phyloP scores from a whole-genome alignment of 2,329 filamentous ascomycete genomes.

The Myriosclerotinia duriaeana region DNA sequence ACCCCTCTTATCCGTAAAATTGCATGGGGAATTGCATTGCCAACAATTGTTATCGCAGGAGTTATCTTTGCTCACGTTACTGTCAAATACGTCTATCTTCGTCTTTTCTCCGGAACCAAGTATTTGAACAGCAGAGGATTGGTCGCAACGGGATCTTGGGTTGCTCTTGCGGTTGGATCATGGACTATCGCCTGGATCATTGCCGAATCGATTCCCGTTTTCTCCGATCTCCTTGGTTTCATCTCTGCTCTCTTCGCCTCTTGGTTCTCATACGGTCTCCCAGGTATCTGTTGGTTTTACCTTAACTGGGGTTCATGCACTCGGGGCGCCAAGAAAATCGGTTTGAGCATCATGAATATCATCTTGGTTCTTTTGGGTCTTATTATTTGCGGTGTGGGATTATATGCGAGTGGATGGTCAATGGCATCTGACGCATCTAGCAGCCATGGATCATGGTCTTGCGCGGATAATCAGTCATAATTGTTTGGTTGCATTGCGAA shows the following conservation, averaged over 20 bases:
- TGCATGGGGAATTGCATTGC: slow-evolving; percentile 66
- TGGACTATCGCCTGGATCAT: slow-evolving; percentile 67
- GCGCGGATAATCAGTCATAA: slow-evolving; percentile 20
- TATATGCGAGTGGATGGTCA: slow-evolving; percentile 26
- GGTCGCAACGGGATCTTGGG: slow-evolving; percentile 56
- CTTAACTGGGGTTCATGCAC: slow-evolving; percentile 47
- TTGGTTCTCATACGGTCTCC: slow-evolving; percentile 62
- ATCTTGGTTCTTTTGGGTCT: slow-evolving; percentile 24
- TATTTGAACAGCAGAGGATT: slow-evolving; percentile 46
- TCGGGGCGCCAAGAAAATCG: slow-evolving; percentile 22
- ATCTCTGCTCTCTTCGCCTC: slow-evolving; percentile 50
- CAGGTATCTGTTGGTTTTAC: slow-evolving; percentile 51
- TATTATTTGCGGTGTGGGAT: slow-evolving; percentile 27
- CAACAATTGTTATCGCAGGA: slow-evolving; percentile 69
- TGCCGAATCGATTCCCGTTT: slow-evolving; percentile 66
- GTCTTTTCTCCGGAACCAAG: slow-evolving; percentile 57
- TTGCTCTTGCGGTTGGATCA: slow-evolving; percentile 52
- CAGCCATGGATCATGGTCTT: slow-evolving; percentile 17
- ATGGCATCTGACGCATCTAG: slow-evolving; percentile 2
- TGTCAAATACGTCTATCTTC: slow-evolving; percentile 64
- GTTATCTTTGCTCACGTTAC: slow-evolving; percentile 69
- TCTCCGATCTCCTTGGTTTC: slow-evolving; percentile 63
- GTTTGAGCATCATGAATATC: slow-evolving; percentile 23
- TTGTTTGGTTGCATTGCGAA: background rate
- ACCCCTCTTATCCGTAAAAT: slow-evolving; percentile 56